Evolutionary conservation across 768 basidiomycete species (phyloP).

Genomic region (Melanogaster broomeanus): DNA sequence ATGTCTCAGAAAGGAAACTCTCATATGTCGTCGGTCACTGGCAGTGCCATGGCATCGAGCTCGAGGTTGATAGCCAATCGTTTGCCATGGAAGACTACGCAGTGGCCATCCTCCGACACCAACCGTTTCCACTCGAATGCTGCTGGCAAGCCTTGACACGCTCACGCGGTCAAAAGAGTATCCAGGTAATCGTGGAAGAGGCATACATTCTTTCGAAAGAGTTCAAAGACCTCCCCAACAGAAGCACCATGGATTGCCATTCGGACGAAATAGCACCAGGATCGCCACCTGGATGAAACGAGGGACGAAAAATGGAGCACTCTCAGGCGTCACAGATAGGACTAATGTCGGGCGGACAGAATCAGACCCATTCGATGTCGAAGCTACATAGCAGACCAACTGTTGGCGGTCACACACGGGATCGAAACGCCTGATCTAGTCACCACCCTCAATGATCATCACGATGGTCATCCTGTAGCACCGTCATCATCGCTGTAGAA

Average conservation of each 20-base stretch:
- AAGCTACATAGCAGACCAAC: neutral
- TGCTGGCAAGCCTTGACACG: no score
- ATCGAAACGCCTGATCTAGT: neutral
- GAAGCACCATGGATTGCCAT: neutral
- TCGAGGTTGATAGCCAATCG: no score
- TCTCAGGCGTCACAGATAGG: neutral
- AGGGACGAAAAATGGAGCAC: neutral
- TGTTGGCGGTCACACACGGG: neutral
- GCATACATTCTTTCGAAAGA: neutral
- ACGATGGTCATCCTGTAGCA: neutral
- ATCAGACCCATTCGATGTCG: neutral
- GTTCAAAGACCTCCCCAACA: neutral
- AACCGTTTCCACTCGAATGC: no score
- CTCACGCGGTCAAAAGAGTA: no score
- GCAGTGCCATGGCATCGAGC: no score
- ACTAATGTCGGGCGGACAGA: neutral
- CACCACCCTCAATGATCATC: neutral
- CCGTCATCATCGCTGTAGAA: neutral
- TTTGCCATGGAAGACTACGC: no score
- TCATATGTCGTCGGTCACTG: no score
- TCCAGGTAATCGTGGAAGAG: no score
- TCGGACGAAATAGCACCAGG: no score
- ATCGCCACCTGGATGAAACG: no score
- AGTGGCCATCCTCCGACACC: no score
- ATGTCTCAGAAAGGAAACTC: neutral